Conservation (phyloP, 2,329 filamentous ascomycete species). For the Chrysoporthe deuterocubensis region DNA sequence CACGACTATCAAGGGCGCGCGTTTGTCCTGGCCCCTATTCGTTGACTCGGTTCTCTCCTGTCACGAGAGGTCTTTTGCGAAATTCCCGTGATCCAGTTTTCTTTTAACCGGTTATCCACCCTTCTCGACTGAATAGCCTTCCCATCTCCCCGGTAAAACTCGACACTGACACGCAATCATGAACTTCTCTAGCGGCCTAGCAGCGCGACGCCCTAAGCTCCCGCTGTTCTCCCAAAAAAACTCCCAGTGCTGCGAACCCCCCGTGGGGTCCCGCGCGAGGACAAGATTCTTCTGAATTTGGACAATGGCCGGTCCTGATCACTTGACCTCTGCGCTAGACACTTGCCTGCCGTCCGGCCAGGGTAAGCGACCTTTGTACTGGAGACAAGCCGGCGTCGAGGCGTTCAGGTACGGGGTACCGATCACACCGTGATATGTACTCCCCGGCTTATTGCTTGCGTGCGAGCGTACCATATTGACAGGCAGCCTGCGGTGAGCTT, state of each 20-base stretch:
- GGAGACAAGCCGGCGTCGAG: neutral
- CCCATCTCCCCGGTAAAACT: neutral
- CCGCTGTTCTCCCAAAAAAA: neutral
- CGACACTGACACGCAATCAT: neutral
- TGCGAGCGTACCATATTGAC: neutral
- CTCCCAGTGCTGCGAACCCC: neutral
- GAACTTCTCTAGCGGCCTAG: neutral
- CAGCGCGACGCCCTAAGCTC: neutral
- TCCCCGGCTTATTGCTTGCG: neutral
- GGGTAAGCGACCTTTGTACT: neutral
- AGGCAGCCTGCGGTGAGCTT: slow-evolving; percentile 2
- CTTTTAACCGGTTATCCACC: slow-evolving; percentile 15
- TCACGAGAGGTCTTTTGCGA: slow-evolving; percentile 14
- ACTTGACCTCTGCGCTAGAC: slow-evolving; percentile 15
- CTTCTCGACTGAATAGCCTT: neutral
- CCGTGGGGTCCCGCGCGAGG: slow-evolving; percentile 16
- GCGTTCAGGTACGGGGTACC: neutral
- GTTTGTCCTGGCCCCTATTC: neutral
- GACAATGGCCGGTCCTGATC: slow-evolving; percentile 18
- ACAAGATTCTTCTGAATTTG: slow-evolving; percentile 17
- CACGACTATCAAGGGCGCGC: neutral
- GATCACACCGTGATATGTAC: neutral
- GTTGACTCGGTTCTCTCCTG: neutral
- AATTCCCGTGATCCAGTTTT: slow-evolving; percentile 11
- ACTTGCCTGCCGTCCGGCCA: slow-evolving; percentile 13